Base-by-base conservation (phyloP, 192 early-diverging fungal species). In the Chytriomyces confervae region DNA sequence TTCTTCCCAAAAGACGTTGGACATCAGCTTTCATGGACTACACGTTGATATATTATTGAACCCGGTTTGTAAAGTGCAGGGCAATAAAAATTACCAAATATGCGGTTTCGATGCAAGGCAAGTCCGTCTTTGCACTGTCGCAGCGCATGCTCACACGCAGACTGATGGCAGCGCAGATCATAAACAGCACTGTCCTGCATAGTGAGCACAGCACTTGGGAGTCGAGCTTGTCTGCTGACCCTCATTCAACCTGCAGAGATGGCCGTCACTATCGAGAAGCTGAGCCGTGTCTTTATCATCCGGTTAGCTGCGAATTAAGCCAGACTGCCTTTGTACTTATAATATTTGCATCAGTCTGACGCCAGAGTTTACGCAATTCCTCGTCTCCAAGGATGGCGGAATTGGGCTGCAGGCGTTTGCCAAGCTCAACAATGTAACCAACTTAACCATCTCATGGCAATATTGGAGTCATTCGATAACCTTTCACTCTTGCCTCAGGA, bases 201-300 rank as follows among this genome's bases (percentile, higher is more conserved):
- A 84, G 83, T 84, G 78, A 13, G 16, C 16, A 7, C 48, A 61
- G 45, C 62, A 20, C 6, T 60, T 8, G 13, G 18, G n/a, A 7
- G 57, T 60, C 68, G 11, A 57, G 45, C n/a, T n/a, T 67, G 23
- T 24, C 69, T 62, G 9, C 36, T 20, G 18, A 1, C 7, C 27
- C 4, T 18, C 27, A 24, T 36, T 36, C 29, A 36, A 36, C 0
- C 29, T 36, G 29, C 75, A 87, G 91, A 89, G 72, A 81, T 91
- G 65, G 86, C 88, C 20, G 86, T 85, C 57, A 86, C 85, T 1
- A 74, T 94, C 7, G 94, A 94, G 66, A 93, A 92, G 82, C 84
- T 94, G 16, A 81, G 89, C n/a, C 91, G 89, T 69, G 83, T 83
- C 8, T 92, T 87, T 46, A 86, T 91, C 23, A 81, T 94, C 29